Base-by-base conservation (phyloP, 2,329 filamentous ascomycete species). In the Hymenoscyphus salicellus region DNA sequence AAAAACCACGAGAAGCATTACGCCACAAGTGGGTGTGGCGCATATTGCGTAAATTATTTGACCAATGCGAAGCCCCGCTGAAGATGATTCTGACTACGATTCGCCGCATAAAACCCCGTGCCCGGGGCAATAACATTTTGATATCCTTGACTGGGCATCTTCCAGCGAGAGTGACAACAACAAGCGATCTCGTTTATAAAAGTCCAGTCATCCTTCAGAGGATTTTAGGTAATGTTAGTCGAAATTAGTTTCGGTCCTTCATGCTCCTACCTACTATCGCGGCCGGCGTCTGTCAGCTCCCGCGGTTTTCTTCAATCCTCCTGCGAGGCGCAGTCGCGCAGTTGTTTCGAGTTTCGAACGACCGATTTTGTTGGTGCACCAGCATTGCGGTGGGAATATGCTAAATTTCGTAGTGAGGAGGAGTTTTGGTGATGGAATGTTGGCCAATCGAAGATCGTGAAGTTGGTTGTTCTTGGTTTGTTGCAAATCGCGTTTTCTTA, bases 401-500 rank as follows among this genome's bases (percentile, higher is more conserved):
- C 20, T 49, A 23, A 23, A 49, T 10, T 49, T 23, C 20, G 36
- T 23, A 49, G 23, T n/a, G 7, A 26, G 20, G 46, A 26, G 46
- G 20, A 26, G 23, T 49, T 49, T 49, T 49, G n/a, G n/a, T n/a
- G 46, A 23, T 49, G 4, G 10, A 23, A 14, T 49, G 46, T 23
- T 49, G n/a, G 43, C 43, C 20, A 49, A 49, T 49, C 23, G n/a
- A 14, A 23, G 23, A 23, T 23, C 20, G 20, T 49, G 20, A 26
- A 23, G 8, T 26, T 3, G 46, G 46, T 10, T 49, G 10, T 26
- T 23, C 8, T 49, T 26, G 46, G 20, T 49, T 49, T 49, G 46
- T 49, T 49, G 46, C 46, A 49, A 49, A 49, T 49, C 46, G 46
- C 46, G 23, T 26, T 49, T 49, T 49, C 46, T 49, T 49, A 49